Base-by-base conservation (phyloP, 768 basidiomycete species). In the Pleurotus eryngii region DNA sequence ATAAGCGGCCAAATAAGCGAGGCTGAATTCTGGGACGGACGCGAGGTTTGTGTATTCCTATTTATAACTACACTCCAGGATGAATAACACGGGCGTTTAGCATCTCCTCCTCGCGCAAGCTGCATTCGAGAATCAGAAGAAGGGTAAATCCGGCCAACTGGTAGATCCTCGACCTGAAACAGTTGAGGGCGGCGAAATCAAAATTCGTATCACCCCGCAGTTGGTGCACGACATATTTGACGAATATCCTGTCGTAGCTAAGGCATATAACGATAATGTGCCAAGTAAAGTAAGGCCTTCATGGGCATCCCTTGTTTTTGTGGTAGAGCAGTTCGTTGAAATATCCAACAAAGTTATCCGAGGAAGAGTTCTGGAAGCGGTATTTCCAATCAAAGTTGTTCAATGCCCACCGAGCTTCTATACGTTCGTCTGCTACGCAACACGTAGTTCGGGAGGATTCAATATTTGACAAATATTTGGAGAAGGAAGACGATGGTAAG, bases 301-400 rank as follows among this genome's bases (percentile, higher is more conserved):
- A 59, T 40, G 51, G 51, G 51, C 45, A 49, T 55, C 39, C 26
- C 58, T 57, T 40, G 61, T 54, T 39, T 42, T 54, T 20, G 17
- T 53, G 56, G 14, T 48, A 39, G 38, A 37, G 57, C 55, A 37
- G 27, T 14, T 37, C 20, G 39, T 48, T 20, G 38, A 48, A 53
- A 42, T 22, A 43, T 42, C 37, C 14, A 40, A 50, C 60, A 20
- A 68, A 98, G 94, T 80, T 98, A 47, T 82, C 86, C 20, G 93
- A 98, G 72, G 87, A 86, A 57, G 87, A 91, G 65, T 99, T 99
- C 68, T 99, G 97, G 97, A 88, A 85, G 65, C 85, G 97, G 48
- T 99, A 98, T 75, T 97, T 99, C 70, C 90, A 92, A 65, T 96
- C 94, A 26, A 95, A 90, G 66, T 78, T 99, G 11, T 98, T 97